phyloP scores from a whole-genome alignment of 75 land plant species.

The Cryptomeria japonica region DNA sequence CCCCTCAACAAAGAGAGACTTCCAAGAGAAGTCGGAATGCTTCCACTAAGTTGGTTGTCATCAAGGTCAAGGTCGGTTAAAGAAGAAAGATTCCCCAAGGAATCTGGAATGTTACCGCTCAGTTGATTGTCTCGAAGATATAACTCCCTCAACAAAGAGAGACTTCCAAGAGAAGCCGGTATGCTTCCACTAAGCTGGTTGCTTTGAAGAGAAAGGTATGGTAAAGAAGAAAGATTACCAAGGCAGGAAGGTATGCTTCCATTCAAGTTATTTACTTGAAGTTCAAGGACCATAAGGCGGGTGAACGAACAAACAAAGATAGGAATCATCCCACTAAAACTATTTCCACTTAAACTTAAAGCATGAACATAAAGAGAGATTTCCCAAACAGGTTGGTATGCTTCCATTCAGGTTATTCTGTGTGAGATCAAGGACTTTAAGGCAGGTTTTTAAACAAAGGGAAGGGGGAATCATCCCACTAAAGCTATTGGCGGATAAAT shows the following conservation, averaged over 20 bases:
- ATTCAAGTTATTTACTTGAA: background rate
- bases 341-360: background rate
- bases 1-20: no score
- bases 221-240: background rate
- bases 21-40: background rate
- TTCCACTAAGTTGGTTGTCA: no score
- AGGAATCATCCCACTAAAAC: slow-evolving; percentile 13
- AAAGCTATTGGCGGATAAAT: no score
- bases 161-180: background rate
- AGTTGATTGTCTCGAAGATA: background rate
- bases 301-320: background rate
- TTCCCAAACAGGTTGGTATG: background rate
- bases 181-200: slow-evolving; percentile 13
- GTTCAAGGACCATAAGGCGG: background rate
- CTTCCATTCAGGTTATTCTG: background rate
- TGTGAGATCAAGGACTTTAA: background rate
- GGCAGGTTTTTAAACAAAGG: no score
- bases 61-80: no score
- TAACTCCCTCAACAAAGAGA: background rate
- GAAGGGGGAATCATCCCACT: no score
- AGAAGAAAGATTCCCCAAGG: no score
- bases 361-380: background rate
- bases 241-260: background rate
- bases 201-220: background rate
- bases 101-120: slow-evolving; percentile 11